Evolutionary conservation across 306 rosid species (phyloP), one percentile per base, ranked within the genome.

Genomic region (Ceratonia siliqua): DNA sequence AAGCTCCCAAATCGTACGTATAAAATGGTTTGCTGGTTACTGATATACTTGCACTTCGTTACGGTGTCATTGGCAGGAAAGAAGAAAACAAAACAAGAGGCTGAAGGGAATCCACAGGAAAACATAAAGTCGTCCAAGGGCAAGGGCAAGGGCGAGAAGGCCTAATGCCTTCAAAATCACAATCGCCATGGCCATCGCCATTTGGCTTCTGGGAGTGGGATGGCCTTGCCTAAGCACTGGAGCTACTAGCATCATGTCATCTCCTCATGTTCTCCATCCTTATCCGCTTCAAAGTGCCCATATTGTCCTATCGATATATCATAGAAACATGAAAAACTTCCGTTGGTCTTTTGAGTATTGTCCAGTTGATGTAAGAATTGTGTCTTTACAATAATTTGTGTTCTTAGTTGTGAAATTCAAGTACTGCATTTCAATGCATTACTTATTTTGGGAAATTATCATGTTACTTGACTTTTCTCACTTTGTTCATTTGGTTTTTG

Each of bases 201-300:
- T 39, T 30, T 10, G 42, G 10, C 28, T 54, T 1, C 58, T 20
- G 66, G 32, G 15, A 25, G 49, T 20, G 66, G 32, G 15, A 25
- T 76, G 14, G 68, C 66, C 25, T 42, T 65, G 38, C 73, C 73
- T 5, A 42, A 24, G 8, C 64, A 74, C 33, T 74, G 73, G 77
- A 28, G 58, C 1, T 72, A 72, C 33, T 54, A 53, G 12, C 2
- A n/a, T 46, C 42, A 35, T 11, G 12, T 18, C 15, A 14, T 14
- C 4, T 45, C 35, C 53, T 6, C 35, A 20, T 0, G 73, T 57
- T 46, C 11, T 32, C 5, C 0, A n/a, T 28, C 4, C 32, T 28
- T 4, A 1, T 28, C 32, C 4, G 32, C 4, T 28, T 28, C 32
- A 28, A 28, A 28, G 32, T 28, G 32, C 2, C 32, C 32, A 28